phyloP scores from a whole-genome alignment of 768 basidiomycete species.

The Leucocoprinus sp. region DNA sequence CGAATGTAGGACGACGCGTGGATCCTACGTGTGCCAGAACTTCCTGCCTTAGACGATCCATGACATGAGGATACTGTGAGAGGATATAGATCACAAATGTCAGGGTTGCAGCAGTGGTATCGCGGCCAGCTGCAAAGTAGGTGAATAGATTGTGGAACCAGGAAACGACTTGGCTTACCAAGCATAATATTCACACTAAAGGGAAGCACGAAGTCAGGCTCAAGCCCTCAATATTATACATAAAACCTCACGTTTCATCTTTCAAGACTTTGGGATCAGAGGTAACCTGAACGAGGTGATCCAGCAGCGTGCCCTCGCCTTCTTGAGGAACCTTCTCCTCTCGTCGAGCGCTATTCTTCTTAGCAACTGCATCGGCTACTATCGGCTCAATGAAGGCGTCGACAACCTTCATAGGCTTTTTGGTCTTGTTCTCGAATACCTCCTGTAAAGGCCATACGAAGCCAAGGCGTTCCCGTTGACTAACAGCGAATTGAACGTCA shows the following conservation, averaged over 20 bases:
- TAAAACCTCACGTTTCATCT: slow-evolving; percentile 32
- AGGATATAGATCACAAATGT: slow-evolving; percentile 38
- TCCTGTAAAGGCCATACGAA: slow-evolving; percentile 50
- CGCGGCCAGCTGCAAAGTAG: slow-evolving; percentile 29
- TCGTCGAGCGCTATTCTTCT: slow-evolving; percentile 20
- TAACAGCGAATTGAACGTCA: slow-evolving; percentile 35
- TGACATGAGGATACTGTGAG: slow-evolving; percentile 41
- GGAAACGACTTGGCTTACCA: slow-evolving; percentile 16
- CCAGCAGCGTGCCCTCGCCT: slow-evolving; percentile 42
- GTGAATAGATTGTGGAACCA: background rate
- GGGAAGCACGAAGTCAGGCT: background rate
- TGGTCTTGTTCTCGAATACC: slow-evolving; percentile 37
- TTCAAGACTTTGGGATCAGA: slow-evolving; percentile 37
- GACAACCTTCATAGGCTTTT: slow-evolving; percentile 42
- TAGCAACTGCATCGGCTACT: slow-evolving; percentile 40
- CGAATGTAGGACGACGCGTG: slow-evolving; percentile 29
- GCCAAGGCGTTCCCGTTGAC: slow-evolving; percentile 33
- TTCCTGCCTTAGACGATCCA: slow-evolving; percentile 44
- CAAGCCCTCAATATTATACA: background rate
- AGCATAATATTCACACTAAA: slow-evolving; percentile 38
- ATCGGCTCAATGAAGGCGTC: slow-evolving; percentile 46
- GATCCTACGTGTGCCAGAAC: slow-evolving; percentile 44
- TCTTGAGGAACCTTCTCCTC: slow-evolving; percentile 19
- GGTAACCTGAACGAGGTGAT: slow-evolving; percentile 46
- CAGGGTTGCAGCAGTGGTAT: slow-evolving; percentile 37